A percentile compares a stretch with the other conserved stretches of the same genome.
phyloP scores from a whole-genome alignment of 164 flowering plant genomes.

The Nymphaea thermarum region DNA sequence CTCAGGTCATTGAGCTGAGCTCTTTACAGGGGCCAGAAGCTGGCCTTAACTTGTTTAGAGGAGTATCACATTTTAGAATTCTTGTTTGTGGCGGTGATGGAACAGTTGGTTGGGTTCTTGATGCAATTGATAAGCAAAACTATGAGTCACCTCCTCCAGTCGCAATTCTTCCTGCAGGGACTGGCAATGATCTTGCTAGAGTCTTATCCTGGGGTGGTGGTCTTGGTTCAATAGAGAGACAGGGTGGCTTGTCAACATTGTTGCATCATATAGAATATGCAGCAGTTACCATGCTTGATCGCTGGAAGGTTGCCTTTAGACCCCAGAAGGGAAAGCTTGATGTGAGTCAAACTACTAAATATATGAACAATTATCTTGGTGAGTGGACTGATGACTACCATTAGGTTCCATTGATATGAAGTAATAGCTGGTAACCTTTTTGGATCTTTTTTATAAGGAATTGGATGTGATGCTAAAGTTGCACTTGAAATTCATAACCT shows the following conservation, averaged over 20 bases:
- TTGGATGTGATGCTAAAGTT: constrained; percentile 98
- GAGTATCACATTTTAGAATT: constrained; percentile 85
- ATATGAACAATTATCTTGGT: constrained; percentile 97
- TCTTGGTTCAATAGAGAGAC: constrained; percentile 89
- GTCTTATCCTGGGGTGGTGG: constrained; percentile 98
- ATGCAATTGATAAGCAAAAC: constrained; percentile 91
- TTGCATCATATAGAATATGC: constrained; percentile 86
- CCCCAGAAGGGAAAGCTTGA: constrained; percentile 57
- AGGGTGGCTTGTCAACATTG: constrained; percentile 82
- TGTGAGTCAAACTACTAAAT: constrained; percentile 36
- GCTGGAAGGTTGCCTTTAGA: constrained; percentile 71
- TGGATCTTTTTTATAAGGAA: constrained; percentile 13
- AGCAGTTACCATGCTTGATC: constrained; percentile 95
- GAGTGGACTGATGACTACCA: not conserved
- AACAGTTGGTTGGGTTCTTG: constrained; percentile 94
- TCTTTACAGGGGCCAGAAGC: constrained; percentile 82
- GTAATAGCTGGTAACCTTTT: not conserved
- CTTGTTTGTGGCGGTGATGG: constrained; percentile 99
- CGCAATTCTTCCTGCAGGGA: constrained; percentile 98
- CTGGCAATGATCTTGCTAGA: constrained; percentile 97
- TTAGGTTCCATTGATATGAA: not conserved
- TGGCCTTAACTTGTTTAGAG: constrained; percentile 78
- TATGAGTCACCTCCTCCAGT: constrained; percentile 98
- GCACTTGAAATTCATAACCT: constrained; percentile 91
- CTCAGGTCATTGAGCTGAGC: constrained; percentile 81